Conservation (phyloP, 352 stramenopile species). For the Pelagophyceae sp. region DNA sequence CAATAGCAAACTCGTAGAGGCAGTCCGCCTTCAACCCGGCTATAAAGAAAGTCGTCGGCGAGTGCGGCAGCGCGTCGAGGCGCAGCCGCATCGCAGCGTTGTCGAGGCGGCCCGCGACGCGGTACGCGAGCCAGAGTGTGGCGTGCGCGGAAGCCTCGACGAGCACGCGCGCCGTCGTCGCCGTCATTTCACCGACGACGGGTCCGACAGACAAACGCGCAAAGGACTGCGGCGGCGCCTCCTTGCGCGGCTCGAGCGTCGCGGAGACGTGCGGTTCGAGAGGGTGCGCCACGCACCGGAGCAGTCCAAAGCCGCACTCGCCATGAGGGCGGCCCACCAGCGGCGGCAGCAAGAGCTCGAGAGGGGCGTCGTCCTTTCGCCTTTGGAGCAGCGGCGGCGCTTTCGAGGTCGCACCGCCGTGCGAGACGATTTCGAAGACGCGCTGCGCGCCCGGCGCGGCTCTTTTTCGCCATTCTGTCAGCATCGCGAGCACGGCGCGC, state of each 20-base stretch:
- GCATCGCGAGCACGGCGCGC: neutral
- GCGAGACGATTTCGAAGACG: neutral
- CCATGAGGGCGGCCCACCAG: neutral
- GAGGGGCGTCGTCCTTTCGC: too few relatives aligned
- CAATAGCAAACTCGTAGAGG: neutral
- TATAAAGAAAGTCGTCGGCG: neutral
- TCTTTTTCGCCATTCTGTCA: neutral
- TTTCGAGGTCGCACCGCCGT: neutral
- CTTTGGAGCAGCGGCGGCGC: too few relatives aligned
- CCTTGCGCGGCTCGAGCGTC: neutral
- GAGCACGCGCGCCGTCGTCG: neutral
- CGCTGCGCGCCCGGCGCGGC: neutral
- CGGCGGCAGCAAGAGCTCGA: neutral
- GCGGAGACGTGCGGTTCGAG: neutral
- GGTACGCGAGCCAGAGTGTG: neutral
- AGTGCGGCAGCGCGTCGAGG: neutral
- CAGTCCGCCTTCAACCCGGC: neutral
- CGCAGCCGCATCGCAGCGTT: neutral
- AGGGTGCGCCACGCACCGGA: neutral
- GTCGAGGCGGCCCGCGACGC: neutral
- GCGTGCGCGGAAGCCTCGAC: neutral
- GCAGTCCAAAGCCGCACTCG: neutral
- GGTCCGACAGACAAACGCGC: neutral
- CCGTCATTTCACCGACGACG: neutral
- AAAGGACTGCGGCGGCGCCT: neutral